Base-by-base conservation (phyloP, 768 basidiomycete genomes). In the Holtermannia corniformis region DNA sequence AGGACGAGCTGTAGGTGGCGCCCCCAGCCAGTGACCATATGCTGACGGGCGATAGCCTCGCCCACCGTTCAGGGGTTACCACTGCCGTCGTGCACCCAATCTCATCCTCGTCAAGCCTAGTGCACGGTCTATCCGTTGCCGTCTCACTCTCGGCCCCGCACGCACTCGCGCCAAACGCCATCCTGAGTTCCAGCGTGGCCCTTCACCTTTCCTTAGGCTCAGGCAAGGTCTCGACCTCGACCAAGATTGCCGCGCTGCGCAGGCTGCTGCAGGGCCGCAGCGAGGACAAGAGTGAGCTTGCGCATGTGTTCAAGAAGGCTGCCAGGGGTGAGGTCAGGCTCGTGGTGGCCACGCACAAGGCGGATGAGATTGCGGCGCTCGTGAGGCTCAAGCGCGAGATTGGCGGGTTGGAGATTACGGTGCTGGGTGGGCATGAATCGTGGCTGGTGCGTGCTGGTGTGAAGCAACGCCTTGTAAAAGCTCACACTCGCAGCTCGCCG, bases 231-330 rank as follows among this genome's bases (percentile, higher is more conserved):
- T 85, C 86, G 55, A 77, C 88, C 25, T 88, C 88, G 71, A 85
- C 83, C n/a, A 82, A 89, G 59, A 82, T 93, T 55, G 83, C 83
- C 13, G 76, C 81, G 3, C 73, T 95, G 43, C 78, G 89, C 1
- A 75, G 78, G 5, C 73, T 89, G 37, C 74, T 93, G 5, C 73
- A 83, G 21, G 65, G 65, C 23, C 64, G 64, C 74, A 73, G 10
- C 56, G 71, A 41, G 61, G 74, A 20, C 57, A 74, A 54, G 74
- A 67, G 75, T 4, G 77, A 78, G 24, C 56, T 79, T 12, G 77
- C 70, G 1, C 54, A 68, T 20, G 80, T 79, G 76, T 78, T 83
- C 63, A 63, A 72, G 49, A 70, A 76, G 44, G 78, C 79, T 53
- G 68, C 72, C 22, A 61, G 78, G 78, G 82, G 83, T 3, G 58